Evolutionary conservation across 345 rosid genomes (phyloP).

Genomic region (Balakata baccata): DNA sequence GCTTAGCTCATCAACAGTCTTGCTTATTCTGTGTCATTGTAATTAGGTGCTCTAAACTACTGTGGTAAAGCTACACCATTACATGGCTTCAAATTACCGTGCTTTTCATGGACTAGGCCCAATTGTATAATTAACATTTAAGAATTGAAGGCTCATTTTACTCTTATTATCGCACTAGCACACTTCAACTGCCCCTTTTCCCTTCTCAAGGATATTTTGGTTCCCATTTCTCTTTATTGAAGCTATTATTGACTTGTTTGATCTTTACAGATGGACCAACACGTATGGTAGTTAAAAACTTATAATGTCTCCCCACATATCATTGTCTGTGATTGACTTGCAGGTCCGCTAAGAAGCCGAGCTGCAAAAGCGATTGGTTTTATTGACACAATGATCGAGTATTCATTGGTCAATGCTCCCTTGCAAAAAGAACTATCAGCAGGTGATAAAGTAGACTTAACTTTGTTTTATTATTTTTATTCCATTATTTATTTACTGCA

Average conservation of each 20-base stretch:
- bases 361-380: conserved; percentile 83
- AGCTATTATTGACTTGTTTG: not conserved
- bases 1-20: too few species aligned
- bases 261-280: not conserved
- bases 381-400: conserved; percentile 81
- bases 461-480: not conserved
- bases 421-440: conserved; percentile 81
- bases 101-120: too few species aligned
- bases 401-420: conserved; percentile 76
- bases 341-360: conserved; percentile 72
- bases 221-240: too few species aligned
- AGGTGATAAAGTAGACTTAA: conserved; percentile 37
- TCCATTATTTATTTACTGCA: not conserved
- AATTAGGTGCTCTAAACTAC: too few species aligned
- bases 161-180: too few species aligned
- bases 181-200: too few species aligned
- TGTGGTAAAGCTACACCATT: too few species aligned
- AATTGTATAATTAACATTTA: too few species aligned
- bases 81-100: too few species aligned
- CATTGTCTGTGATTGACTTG: not conserved
- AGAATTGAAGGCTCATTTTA: too few species aligned
- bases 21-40: too few species aligned
- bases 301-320: not conserved
- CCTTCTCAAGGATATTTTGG: not conserved
- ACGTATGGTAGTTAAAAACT: not conserved